These are phyloP conservation scores for Phytopythium mirpurense DNA, from an alignment of 352 stramenopile species.

Conservation along the genomic window DNA sequence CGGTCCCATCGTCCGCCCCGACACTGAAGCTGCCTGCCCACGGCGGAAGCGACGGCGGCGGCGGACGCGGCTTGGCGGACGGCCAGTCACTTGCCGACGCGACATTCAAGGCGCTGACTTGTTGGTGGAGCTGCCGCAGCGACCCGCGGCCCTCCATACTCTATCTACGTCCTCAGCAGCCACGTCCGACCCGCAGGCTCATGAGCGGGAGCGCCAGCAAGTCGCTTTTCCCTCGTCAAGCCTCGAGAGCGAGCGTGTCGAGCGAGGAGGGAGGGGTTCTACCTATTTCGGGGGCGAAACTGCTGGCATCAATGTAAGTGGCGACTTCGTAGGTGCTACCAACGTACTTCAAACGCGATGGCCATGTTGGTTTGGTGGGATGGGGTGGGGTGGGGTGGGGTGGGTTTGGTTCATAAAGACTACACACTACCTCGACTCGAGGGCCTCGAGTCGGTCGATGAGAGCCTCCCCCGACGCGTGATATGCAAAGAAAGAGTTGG, in stretches of 20 bases:
- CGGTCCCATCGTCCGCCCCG: neutral
- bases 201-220: neutral
- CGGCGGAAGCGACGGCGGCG: conserved; percentile 40
- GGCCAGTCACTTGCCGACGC: conserved; percentile 9
- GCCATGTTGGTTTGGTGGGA: too few species aligned
- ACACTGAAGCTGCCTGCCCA: conserved; percentile 22
- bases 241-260: too few species aligned
- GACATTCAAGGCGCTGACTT: conserved; percentile 20
- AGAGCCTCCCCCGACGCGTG: neutral
- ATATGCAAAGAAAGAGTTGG: conserved; percentile 2
- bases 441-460: too few species aligned
- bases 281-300: too few species aligned
- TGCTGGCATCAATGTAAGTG: too few species aligned
- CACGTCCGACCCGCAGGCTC: neutral
- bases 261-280: too few species aligned
- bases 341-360: too few species aligned
- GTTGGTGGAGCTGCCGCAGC: conserved; percentile 38
- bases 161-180: neutral
- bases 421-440: too few species aligned
- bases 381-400: too few species aligned
- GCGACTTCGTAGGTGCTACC: too few species aligned
- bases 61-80: conserved; percentile 20
- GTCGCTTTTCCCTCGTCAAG: too few species aligned
- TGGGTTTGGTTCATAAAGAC: too few species aligned
- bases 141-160: conserved; percentile 41